phyloP scores from a whole-genome alignment of 192 early-diverging fungal species.

The Linnemannia zychae region DNA sequence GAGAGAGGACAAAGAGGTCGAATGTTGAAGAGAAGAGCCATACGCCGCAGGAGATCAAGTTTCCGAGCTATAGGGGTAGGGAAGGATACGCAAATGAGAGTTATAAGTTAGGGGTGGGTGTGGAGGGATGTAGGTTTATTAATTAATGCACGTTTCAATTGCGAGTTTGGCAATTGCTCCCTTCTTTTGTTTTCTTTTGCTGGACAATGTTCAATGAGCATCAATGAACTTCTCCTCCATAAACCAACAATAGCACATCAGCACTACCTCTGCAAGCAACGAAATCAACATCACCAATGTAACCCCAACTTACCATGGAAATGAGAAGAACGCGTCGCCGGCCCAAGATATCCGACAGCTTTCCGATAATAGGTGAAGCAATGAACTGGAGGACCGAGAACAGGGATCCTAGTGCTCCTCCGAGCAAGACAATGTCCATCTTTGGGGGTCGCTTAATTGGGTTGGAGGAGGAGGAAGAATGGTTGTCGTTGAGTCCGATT shows the following conservation, averaged over 20 bases:
- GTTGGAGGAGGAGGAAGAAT: neutral
- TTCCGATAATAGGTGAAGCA: slow-evolving; percentile 87
- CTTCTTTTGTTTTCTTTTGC: neutral
- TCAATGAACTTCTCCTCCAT: neutral
- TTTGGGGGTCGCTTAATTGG: slow-evolving; percentile 53
- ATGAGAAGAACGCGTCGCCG: slow-evolving; percentile 84
- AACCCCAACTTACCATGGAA: slow-evolving; percentile 79
- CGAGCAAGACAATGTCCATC: slow-evolving; percentile 88
- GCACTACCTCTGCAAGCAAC: neutral
- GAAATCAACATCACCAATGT: neutral
- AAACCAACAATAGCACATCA: neutral
- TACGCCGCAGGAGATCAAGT: slow-evolving; percentile 87
- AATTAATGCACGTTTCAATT: neutral
- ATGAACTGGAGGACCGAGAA: slow-evolving; percentile 96
- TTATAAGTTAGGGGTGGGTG: neutral
- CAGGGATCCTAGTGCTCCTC: slow-evolving; percentile 91
- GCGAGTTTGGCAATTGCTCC: no score
- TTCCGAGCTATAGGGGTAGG: slow-evolving; percentile 90
- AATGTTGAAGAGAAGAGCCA: slow-evolving; percentile 94
- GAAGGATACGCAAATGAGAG: no score
- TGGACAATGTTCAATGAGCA: neutral
- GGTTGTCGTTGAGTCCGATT: slow-evolving; percentile 43
- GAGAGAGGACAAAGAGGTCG: slow-evolving; percentile 83
- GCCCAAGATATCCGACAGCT: slow-evolving; percentile 83
- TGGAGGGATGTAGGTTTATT: neutral